Conservation (phyloP, 1,284 basidiomycete genomes). For the Boletus semigastroideus region DNA sequence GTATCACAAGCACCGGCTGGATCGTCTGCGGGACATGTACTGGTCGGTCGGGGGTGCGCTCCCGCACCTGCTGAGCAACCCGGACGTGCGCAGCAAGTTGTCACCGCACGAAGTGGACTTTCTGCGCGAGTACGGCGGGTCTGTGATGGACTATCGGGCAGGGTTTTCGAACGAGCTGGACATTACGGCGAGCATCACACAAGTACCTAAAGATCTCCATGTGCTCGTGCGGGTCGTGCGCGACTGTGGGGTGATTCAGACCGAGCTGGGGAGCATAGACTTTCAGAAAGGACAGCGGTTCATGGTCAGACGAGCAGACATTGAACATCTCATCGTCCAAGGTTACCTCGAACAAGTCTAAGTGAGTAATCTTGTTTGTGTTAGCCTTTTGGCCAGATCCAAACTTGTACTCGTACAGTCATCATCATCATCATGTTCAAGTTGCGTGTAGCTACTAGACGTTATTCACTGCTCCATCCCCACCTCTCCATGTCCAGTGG, state of each 20-base stretch:
- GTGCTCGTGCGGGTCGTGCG: slow-evolving; percentile 75
- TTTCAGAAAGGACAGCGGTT: slow-evolving; percentile 89
- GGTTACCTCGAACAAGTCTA: slow-evolving; percentile 81
- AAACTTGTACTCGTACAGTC: not conserved
- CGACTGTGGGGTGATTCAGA: slow-evolving; percentile 88
- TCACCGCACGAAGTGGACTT: slow-evolving; percentile 93
- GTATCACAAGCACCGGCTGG: slow-evolving; percentile 84
- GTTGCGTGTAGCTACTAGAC: not conserved
- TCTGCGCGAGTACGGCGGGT: slow-evolving; percentile 77
- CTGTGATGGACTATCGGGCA: slow-evolving; percentile 81
- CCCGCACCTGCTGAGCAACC: slow-evolving; percentile 77
- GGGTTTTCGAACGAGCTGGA: slow-evolving; percentile 88
- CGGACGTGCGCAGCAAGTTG: slow-evolving; percentile 75
- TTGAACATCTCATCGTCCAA: slow-evolving; percentile 90
- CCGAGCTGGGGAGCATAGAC: slow-evolving; percentile 84
- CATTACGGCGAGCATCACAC: slow-evolving; percentile 73
- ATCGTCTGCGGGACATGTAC: slow-evolving; percentile 81
- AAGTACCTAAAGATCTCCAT: slow-evolving; percentile 81
- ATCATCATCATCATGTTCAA: slow-evolving; percentile 6
- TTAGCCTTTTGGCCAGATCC: slow-evolving; percentile 27
- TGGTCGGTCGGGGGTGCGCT: slow-evolving; percentile 94
- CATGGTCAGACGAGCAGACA: slow-evolving; percentile 80
- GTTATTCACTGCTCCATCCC: not conserved
- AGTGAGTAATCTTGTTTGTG: slow-evolving; percentile 33
- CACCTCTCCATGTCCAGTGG: slow-evolving; percentile 19